A percentile compares a stretch with the other conserved stretches of the same genome.
Conservation (phyloP, 805 yeast species). For the Sugiyamaella boreocaroliniensis region DNA sequence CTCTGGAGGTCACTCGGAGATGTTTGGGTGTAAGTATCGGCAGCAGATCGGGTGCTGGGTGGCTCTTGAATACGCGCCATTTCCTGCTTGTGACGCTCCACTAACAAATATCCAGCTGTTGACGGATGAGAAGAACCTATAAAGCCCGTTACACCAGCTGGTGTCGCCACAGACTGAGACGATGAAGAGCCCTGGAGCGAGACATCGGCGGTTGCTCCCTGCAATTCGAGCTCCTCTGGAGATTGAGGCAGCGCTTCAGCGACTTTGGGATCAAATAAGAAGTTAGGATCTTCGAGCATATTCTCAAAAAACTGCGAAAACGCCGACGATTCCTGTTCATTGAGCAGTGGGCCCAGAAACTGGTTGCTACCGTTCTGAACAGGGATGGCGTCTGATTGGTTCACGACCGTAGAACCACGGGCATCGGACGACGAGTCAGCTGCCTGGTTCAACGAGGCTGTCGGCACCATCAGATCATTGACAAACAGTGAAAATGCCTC, state of each 20-base stretch:
- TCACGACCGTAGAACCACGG: not conserved
- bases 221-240: constrained; percentile 4
- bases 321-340: constrained; percentile 27
- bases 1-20: not conserved
- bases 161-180: not conserved
- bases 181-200: no score
- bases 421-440: not conserved
- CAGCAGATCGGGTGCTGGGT: no score
- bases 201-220: not conserved
- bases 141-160: no score
- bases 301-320: constrained; percentile 27
- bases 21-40: not conserved
- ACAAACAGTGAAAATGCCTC: constrained; percentile 19
- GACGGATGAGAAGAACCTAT: not conserved
- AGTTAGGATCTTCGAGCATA: constrained; percentile 27
- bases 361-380: not conserved
- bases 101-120: not conserved
- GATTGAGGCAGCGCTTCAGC: constrained; percentile 19
- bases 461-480: not conserved
- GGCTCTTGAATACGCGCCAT: not conserved
- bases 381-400: not conserved
- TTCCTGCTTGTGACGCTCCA: not conserved
- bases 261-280: constrained; percentile 28
- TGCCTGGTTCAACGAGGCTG: not conserved
- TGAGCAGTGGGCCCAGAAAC: constrained; percentile 19